Percentiles rank a stretch among this genome's conserved stretches.
phyloP scores from a whole-genome alignment of 2,329 filamentous ascomycete genomes.

The Clonostachys sp. region DNA sequence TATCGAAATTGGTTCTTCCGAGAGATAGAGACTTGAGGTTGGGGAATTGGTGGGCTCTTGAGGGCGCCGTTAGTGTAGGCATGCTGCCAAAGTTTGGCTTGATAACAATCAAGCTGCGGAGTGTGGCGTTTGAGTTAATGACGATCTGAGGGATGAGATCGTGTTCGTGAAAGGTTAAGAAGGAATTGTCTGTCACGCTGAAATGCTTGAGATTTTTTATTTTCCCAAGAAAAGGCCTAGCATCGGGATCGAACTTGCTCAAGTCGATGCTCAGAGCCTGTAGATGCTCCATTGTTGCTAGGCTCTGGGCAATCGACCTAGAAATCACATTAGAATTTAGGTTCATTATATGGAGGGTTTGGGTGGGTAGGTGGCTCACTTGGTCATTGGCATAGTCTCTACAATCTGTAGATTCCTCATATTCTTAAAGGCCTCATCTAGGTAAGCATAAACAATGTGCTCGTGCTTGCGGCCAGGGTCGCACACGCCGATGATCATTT shows the following conservation, averaged over 20 bases:
- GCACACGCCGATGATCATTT: conserved; percentile 3
- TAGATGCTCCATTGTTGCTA: conserved; percentile 6
- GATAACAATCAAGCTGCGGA: conserved; percentile 3
- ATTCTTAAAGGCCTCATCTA: conserved; percentile 9
- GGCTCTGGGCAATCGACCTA: conserved; percentile 6
- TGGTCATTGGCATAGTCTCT: conserved; percentile 3
- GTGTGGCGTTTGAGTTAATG: conserved; percentile 9
- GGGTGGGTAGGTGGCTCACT: conserved; percentile 3
- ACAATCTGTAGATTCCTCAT: conserved; percentile 9
- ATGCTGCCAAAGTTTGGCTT: too few species aligned
- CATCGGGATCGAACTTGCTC: neutral
- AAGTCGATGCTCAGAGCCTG: conserved; percentile 5
- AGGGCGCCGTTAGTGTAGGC: too few species aligned
- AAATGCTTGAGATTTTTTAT: conserved; percentile 10
- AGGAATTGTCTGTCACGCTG: neutral
- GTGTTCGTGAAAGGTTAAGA: neutral
- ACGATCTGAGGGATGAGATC: neutral
- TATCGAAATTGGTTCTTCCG: neutral
- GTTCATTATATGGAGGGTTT: neutral
- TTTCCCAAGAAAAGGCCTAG: neutral
- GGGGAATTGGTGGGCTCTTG: neutral
- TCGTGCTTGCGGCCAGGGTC: conserved; percentile 6
- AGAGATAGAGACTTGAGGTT: conserved; percentile 7
- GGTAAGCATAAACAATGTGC: conserved; percentile 7
- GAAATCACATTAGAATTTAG: neutral